A percentile compares a stretch with the other conserved stretches of the same genome.
Conservation (phyloP, 2,329 filamentous ascomycete species). For the Fusarium virguliforme region DNA sequence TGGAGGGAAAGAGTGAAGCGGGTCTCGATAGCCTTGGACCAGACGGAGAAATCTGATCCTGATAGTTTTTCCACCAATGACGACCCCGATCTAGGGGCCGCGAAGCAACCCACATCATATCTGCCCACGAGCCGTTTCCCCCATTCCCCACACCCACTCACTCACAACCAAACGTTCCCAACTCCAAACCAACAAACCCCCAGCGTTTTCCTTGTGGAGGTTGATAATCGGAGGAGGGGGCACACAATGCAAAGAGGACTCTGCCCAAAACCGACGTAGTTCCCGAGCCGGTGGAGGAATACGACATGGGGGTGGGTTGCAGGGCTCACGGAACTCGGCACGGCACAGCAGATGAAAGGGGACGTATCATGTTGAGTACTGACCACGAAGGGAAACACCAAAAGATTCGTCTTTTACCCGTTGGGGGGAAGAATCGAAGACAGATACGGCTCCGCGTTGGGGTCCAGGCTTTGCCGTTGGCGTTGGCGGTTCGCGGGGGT, state of each 20-base stretch:
- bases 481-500: slow-evolving; percentile 31
- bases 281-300: slow-evolving; percentile 41
- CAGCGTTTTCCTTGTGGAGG: slow-evolving; percentile 6
- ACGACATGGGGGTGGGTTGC: slow-evolving; percentile 24
- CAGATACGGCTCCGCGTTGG: slow-evolving; percentile 29
- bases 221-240: slow-evolving; percentile 3
- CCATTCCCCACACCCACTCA: slow-evolving; percentile 39
- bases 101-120: slow-evolving; percentile 14
- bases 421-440: slow-evolving; percentile 27
- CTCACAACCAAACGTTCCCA: not conserved
- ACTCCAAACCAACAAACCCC: slow-evolving; percentile 27
- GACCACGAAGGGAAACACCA: slow-evolving; percentile 9
- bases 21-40: slow-evolving; percentile 8
- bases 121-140: slow-evolving; percentile 25
- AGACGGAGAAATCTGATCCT: slow-evolving; percentile 29
- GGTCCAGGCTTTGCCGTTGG: slow-evolving; percentile 11
- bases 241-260: slow-evolving; percentile 18
- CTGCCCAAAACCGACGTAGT: slow-evolving; percentile 38
- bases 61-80: slow-evolving; percentile 35
- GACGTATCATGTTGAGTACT: not conserved
- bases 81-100: not conserved
- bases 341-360: slow-evolving; percentile 33
- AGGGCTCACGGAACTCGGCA: slow-evolving; percentile 46
- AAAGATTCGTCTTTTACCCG: slow-evolving; percentile 18
- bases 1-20: slow-evolving; percentile 30